Base-by-base conservation (phyloP, 2,329 filamentous ascomycete species). In the Magnaporthiopsis rhizophila region DNA sequence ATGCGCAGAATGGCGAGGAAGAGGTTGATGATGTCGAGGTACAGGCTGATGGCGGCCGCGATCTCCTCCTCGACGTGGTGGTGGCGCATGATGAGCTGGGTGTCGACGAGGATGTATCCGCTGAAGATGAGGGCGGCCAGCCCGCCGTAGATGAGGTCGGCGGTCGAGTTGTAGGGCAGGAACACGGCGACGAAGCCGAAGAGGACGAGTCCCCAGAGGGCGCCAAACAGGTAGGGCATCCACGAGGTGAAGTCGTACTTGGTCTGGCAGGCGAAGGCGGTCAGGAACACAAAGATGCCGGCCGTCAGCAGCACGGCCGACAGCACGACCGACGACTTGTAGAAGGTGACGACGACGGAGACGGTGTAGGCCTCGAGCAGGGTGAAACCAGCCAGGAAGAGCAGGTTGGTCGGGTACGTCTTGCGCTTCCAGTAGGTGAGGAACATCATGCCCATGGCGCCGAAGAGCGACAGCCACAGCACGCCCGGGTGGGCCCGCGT, bases 1-100 rank as follows among this genome's bases (percentile, higher is more conserved):
- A 99, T 98, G 73, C 95, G 86, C 73, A 99, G 82, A 73, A 99
- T 99, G 63, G 92, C 89, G 69, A 99, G 82, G 86, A 99, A 99
- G 69, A 99, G 78, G 83, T 99, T 99, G 81, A 98, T 91, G 68
- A 98, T 88, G 76, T 98, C 94, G 62, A 99, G 84, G 76, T 99
- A 99, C 61, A 99, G 83, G 74, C 91, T 95, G 76, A 99, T 97
- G 12, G 91, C 89, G 62, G 94, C 94, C 8, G 93, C 92, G 74
- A 98, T 97, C 82, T 97, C 93, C 83, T 97, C 94, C 79, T 99
- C 95, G 63, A 97, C 92, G 73, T 98, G 94, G 78, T 97, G 95
- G 77, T 97, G 91, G 72, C 93, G 87, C 86, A 99, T 89, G 67
- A 99, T 87, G 71, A 99, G 80, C 82, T 99, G 95, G 0, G 95